These are phyloP conservation scores for Eustoma russellianum DNA, from an alignment of 257 asterid genomes.

Conservation along the genomic window DNA sequence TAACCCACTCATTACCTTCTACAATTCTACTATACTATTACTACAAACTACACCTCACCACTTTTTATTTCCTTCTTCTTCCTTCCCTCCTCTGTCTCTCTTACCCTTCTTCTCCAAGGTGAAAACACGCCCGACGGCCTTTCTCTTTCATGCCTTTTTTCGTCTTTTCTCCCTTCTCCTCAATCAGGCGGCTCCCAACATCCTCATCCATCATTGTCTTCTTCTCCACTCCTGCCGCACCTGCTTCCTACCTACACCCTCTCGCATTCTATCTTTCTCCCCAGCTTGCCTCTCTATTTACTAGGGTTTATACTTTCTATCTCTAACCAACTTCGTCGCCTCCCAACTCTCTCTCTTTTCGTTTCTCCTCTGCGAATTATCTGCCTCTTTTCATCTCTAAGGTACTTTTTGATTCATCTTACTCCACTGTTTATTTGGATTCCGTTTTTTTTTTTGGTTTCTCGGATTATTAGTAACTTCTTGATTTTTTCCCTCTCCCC, in stretches of 20 bases:
- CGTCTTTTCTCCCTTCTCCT: conserved; percentile 13
- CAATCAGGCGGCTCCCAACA: conserved; percentile 23
- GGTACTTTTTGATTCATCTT: conserved; percentile 17
- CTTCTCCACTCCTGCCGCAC: conserved; percentile 13
- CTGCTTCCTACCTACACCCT: conserved; percentile 7
- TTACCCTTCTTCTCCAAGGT: conserved; percentile 8
- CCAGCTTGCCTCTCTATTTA: conserved; percentile 2
- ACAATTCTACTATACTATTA: not conserved
- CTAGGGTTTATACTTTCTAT: conserved; percentile 23
- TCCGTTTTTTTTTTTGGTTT: not conserved
- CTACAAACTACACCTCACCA: not conserved
- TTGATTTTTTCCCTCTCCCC: not conserved
- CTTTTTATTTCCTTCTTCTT: not conserved
- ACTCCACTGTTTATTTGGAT: not conserved
- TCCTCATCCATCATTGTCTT: conserved; percentile 17
- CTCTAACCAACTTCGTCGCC: not conserved
- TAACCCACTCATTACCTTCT: not conserved
- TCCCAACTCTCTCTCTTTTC: not conserved
- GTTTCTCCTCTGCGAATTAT: not conserved
- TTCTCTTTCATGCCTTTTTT: conserved; percentile 16
- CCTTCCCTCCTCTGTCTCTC: not conserved
- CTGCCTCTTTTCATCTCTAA: not conserved
- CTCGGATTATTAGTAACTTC: not conserved
- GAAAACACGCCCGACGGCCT: not conserved
- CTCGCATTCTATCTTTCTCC: conserved; percentile 12